These are phyloP conservation scores for Paulownia fortunei DNA, from an alignment of 257 asterid genomes.

Conservation along the genomic window DNA sequence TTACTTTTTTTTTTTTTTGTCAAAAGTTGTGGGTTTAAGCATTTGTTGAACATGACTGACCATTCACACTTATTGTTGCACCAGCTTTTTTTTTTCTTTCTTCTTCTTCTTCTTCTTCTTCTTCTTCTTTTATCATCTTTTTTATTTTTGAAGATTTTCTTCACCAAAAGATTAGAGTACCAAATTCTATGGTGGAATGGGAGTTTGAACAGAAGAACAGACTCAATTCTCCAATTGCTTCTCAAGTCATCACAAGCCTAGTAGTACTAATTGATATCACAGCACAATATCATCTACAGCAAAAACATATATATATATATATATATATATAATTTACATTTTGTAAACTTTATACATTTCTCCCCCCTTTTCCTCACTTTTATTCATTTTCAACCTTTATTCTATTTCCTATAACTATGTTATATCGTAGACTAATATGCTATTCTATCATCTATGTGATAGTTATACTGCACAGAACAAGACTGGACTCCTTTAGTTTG, in stretches of 20 bases:
- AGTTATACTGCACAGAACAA: conserved; percentile 3
- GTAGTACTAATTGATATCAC: no score
- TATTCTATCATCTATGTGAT: conserved; percentile 25
- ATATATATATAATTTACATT: not conserved
- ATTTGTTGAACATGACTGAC: no score
- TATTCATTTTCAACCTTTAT: conserved; percentile 28
- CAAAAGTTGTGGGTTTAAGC: conserved; percentile 40
- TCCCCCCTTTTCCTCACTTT: not conserved
- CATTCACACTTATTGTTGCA: no score
- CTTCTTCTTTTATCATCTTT: no score
- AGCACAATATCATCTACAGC: not conserved
- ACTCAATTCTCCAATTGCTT: conserved; percentile 25
- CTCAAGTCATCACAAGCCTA: not conserved
- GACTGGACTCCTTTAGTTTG: conserved; percentile 11
- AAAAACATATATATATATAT: not conserved
- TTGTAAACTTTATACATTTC: not conserved
- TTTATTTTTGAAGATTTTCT: not conserved
- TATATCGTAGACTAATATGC: conserved; percentile 25
- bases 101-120: no score
- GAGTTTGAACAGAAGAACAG: not conserved
- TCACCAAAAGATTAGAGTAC: not conserved
- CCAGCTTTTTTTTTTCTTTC: no score
- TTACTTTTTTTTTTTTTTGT: conserved; percentile 36
- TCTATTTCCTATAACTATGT: conserved; percentile 25
- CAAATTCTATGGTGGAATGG: not conserved